Percentiles rank a stretch among this genome's conserved stretches.
These are phyloP conservation scores for Thuja plicata DNA, from an alignment of 83 land plant species.

Conservation along the genomic window DNA sequence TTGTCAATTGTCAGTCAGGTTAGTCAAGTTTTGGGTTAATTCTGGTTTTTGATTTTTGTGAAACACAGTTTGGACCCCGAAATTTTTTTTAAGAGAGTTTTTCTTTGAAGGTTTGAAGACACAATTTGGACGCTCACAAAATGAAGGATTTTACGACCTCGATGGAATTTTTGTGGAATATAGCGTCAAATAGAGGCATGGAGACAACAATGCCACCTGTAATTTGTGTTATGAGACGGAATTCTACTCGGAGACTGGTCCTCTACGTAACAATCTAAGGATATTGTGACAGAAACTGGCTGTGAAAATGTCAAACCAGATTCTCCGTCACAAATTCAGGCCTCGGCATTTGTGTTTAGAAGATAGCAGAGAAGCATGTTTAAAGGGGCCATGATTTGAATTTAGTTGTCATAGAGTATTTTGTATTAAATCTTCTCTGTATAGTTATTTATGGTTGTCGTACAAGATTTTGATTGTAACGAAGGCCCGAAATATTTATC, in stretches of 20 bases:
- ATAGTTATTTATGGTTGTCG: no score
- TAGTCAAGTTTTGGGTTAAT: no score
- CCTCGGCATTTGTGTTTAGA: neutral
- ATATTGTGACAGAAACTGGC: neutral
- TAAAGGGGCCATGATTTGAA: no score
- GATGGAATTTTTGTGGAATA: neutral
- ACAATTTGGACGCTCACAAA: neutral
- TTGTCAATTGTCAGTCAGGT: no score
- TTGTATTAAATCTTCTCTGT: no score
- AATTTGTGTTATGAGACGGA: neutral
- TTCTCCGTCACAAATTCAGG: slow-evolving; percentile 6
- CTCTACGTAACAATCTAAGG: neutral
- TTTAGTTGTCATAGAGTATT: no score
- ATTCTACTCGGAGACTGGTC: slow-evolving; percentile 7
- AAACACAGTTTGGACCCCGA: no score
- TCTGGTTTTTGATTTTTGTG: no score
- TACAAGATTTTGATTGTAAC: no score
- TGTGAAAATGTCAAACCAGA: neutral
- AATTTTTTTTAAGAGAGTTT: neutral
- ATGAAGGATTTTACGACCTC: neutral
- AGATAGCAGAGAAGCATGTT: neutral
- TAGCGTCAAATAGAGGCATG: neutral
- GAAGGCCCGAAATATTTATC: no score
- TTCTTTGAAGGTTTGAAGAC: neutral
- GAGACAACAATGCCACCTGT: neutral